A percentile compares a stretch with the other conserved stretches of the same genome.
These are phyloP conservation scores for Lactarius sanguifluus DNA, from an alignment of 768 basidiomycete species.

Conservation along the genomic window DNA sequence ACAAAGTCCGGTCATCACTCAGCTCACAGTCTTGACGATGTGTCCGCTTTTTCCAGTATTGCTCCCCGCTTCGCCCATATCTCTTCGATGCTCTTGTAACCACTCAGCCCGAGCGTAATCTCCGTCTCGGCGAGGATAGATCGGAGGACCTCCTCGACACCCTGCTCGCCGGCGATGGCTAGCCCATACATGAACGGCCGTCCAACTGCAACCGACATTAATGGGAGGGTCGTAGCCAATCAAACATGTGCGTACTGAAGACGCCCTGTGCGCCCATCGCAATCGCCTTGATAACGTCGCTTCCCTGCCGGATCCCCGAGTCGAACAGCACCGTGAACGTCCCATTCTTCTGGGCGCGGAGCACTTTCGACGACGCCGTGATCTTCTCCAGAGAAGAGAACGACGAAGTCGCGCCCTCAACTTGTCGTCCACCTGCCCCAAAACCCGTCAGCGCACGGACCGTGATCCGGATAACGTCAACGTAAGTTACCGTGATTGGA, in stretches of 20 bases:
- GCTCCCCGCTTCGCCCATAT: conserved; percentile 59
- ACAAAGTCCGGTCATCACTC: background rate
- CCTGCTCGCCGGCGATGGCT: conserved; percentile 65
- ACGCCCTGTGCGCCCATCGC: conserved; percentile 85
- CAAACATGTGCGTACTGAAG: conserved; percentile 50
- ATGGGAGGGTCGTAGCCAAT: background rate
- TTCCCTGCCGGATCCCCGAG: conserved; percentile 80
- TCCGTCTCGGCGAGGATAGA: conserved; percentile 70
- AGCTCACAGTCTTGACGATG: conserved; percentile 8
- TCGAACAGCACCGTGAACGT: conserved; percentile 71
- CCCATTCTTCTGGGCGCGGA: conserved; percentile 55
- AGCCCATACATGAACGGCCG: conserved; percentile 78
- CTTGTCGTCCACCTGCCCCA: conserved; percentile 60
- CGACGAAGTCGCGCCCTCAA: conserved; percentile 77
- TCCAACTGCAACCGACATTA: conserved; percentile 47
- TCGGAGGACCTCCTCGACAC: conserved; percentile 71
- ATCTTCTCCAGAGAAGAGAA: conserved; percentile 70
- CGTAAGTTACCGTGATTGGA: conserved; percentile 67
- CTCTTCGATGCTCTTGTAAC: conserved; percentile 56
- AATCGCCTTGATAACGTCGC: conserved; percentile 81
- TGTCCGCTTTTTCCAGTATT: conserved; percentile 47
- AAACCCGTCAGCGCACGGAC: background rate
- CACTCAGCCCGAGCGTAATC: conserved; percentile 59
- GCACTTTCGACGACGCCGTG: conserved; percentile 58
- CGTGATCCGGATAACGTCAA: background rate